Evolutionary conservation across 2,329 filamentous ascomycete genomes (phyloP).

Genomic region (Hymenoscyphus fructigenus): DNA sequence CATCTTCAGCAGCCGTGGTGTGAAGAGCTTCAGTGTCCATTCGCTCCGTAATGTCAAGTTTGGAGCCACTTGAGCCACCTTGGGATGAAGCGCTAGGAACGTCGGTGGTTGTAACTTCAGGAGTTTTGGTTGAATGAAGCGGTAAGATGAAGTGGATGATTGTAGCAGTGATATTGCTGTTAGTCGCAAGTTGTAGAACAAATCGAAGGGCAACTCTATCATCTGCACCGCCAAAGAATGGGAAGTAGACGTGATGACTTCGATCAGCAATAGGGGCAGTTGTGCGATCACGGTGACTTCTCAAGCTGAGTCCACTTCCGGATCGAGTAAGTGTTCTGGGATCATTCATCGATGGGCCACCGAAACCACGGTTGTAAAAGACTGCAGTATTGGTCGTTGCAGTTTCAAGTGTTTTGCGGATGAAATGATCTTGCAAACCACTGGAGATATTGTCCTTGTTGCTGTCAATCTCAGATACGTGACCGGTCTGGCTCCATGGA

Average conservation of each 20-base stretch:
- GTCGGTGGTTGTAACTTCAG: slow-evolving; percentile 14
- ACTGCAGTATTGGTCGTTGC: slow-evolving; percentile 70
- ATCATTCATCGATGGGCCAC: slow-evolving; percentile 46
- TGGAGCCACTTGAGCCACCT: slow-evolving; percentile 15
- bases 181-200: slow-evolving; percentile 80
- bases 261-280: slow-evolving; percentile 62
- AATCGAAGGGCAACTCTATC: slow-evolving; percentile 78
- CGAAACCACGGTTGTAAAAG: slow-evolving; percentile 73
- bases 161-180: slow-evolving; percentile 74
- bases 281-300: slow-evolving; percentile 56
- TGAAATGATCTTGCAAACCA: slow-evolving; percentile 69
- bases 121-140: slow-evolving; percentile 23
- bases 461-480: slow-evolving; percentile 59
- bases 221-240: slow-evolving; percentile 82
- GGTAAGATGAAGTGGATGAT: slow-evolving; percentile 58
- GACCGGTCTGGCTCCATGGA: slow-evolving; percentile 84
- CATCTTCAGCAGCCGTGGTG: slow-evolving; percentile 31
- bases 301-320: slow-evolving; percentile 58
- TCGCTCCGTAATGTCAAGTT: slow-evolving; percentile 23
- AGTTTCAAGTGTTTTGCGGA: slow-evolving; percentile 63
- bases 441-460: slow-evolving; percentile 57
- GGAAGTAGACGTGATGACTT: slow-evolving; percentile 80
- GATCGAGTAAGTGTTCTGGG: slow-evolving; percentile 43
- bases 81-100: background rate
- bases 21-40: slow-evolving; percentile 28